A percentile compares a stretch with the other conserved stretches of the same genome.
phyloP scores from a whole-genome alignment of 2,329 filamentous ascomycete species.

The Nemania bipapillata region DNA sequence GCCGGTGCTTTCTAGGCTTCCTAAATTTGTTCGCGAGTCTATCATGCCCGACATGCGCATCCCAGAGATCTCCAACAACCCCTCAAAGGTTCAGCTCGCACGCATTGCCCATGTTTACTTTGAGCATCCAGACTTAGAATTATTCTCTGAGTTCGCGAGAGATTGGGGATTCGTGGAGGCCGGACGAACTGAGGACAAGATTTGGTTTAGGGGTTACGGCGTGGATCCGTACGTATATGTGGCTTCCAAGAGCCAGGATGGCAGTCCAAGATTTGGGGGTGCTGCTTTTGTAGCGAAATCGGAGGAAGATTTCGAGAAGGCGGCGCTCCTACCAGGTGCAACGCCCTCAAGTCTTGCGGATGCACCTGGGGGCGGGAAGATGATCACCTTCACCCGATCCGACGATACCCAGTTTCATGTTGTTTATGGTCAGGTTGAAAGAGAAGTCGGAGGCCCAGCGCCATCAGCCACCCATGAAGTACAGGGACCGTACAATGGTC shows the following conservation, averaged over 20 bases:
- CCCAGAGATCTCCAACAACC: conserved; percentile 38
- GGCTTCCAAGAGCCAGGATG: conserved; percentile 47
- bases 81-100: conserved; percentile 41
- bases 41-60: conserved; percentile 41
- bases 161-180: conserved; percentile 48
- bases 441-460: conserved; percentile 19
- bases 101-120: conserved; percentile 42
- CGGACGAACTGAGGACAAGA: conserved; percentile 45
- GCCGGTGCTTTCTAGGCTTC: conserved; percentile 21
- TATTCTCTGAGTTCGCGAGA: conserved; percentile 43
- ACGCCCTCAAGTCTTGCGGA: conserved; percentile 55
- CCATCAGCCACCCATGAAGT: conserved; percentile 39
- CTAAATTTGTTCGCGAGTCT: conserved; percentile 29
- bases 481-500: conserved; percentile 39
- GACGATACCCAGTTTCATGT: conserved; percentile 51
- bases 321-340: conserved; percentile 53
- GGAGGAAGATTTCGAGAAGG: conserved; percentile 55
- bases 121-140: conserved; percentile 47
- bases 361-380: conserved; percentile 57
- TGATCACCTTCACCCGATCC: conserved; percentile 53
- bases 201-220: conserved; percentile 64
- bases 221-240: conserved; percentile 63
- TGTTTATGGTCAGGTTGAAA: conserved; percentile 43
- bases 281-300: conserved; percentile 49
- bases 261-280: conserved; percentile 43